Evolutionary conservation across 805 yeast species (phyloP), one percentile per base, ranked within the genome.

Genomic region (Candida sakaeoensis): DNA sequence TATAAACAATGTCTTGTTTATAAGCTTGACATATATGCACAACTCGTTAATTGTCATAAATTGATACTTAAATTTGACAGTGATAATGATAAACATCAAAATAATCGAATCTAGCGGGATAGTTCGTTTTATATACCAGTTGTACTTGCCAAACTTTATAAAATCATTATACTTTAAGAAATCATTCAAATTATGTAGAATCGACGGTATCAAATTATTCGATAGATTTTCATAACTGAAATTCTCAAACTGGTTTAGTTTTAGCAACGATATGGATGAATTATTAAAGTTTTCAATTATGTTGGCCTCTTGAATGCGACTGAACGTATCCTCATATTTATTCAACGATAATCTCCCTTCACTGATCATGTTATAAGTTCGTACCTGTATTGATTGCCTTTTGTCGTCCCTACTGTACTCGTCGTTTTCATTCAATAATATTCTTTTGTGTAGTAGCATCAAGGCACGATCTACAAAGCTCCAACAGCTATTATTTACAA

Each of bases 41-140:
- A 68, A 49, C 43, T 68, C 74, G 40, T 55, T 56, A 33, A 58
- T 47, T 1, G 62, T 59, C 58, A 68, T 64, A 32, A 62, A 60
- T 37, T 65, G 63, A 41, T 60, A 65, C 42, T 72, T 72, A 52
- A 77, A 61, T 51, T 78, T 80, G 6, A 77, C 72, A 2, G 75
- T 68, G 36, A 79, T 63, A 23, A 78, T 74, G 10, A 76, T 72
- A 47, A 75, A 61, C 43, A 77, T 58, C 39, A 78, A 53, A 10
- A 77, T 72, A 12, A 79, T 67, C 6, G 80, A 76, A 54, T 79
- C 82, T 37, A 78, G 62, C 2, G 85, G 85, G 35, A 79, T 69
- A n/a, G 77, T 75, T 33, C 80, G 63, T 50, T 78, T 72, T 36
- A 78, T 66, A 46, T 77, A 79, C 84, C 84, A 79, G 48, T 78